These are phyloP conservation scores for Fusarium nodosum DNA, from an alignment of 2,329 filamentous ascomycete species.

Conservation along the genomic window DNA sequence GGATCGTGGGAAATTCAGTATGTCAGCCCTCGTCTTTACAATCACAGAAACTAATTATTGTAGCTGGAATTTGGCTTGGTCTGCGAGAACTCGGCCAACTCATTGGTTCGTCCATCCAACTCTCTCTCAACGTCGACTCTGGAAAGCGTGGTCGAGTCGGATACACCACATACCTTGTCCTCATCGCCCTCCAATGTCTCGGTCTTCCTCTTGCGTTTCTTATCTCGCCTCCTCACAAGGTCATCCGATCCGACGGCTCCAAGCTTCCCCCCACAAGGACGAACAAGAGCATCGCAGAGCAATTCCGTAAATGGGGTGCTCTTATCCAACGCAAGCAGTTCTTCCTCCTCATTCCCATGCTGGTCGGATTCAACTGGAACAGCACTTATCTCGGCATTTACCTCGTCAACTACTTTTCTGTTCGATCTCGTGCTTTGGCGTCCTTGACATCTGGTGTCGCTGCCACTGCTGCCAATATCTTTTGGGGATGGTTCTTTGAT, in stretches of 20 bases:
- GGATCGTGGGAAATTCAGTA: slow-evolving; percentile 61
- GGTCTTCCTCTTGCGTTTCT: slow-evolving; percentile 45
- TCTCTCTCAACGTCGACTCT: slow-evolving; percentile 62
- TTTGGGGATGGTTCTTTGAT: slow-evolving; percentile 66
- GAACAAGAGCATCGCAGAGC: slow-evolving; percentile 35
- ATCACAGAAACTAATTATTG: slow-evolving; percentile 9
- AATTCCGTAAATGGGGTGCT: slow-evolving; percentile 46
- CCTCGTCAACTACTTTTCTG: slow-evolving; percentile 66
- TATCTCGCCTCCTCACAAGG: slow-evolving; percentile 43
- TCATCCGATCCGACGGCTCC: slow-evolving; percentile 43
- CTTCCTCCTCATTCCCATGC: slow-evolving; percentile 63
- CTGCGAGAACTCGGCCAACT: slow-evolving; percentile 66
- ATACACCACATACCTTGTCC: slow-evolving; percentile 46
- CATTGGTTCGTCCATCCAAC: slow-evolving; percentile 65
- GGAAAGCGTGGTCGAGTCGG: slow-evolving; percentile 51
- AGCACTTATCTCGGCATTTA: slow-evolving; percentile 66
- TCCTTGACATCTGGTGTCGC: slow-evolving; percentile 61
- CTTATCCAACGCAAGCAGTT: slow-evolving; percentile 61
- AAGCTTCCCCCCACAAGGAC: slow-evolving; percentile 25
- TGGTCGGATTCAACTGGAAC: slow-evolving; percentile 66
- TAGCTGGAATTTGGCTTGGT: slow-evolving; percentile 66
- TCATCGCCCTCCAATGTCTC: slow-evolving; percentile 47
- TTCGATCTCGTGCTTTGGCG: slow-evolving; percentile 62
- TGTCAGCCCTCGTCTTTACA: rapidly evolving
- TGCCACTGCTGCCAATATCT: slow-evolving; percentile 60